phyloP scores from a whole-genome alignment of 2,329 filamentous ascomycete genomes.

The Pestalotiopsis fici region DNA sequence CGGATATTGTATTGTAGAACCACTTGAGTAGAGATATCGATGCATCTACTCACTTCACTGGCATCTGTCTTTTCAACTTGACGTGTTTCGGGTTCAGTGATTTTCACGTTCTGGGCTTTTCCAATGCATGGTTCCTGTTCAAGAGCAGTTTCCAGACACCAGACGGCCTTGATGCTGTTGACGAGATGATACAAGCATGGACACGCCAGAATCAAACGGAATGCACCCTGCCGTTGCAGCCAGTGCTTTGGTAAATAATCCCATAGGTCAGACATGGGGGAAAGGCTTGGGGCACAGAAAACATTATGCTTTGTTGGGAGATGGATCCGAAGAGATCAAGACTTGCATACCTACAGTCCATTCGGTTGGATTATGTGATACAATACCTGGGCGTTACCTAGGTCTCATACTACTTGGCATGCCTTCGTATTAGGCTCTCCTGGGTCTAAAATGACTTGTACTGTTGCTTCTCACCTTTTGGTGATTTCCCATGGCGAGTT shows the following conservation, averaged over 20 bases:
- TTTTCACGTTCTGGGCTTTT: not conserved
- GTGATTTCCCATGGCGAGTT: too few species aligned
- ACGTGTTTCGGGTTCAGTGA: not conserved
- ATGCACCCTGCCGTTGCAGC: not conserved
- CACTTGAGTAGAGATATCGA: not conserved
- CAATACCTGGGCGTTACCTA: not conserved
- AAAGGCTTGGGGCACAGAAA: not conserved
- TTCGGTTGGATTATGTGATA: not conserved
- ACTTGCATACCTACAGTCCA: not conserved
- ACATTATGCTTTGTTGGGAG: not conserved
- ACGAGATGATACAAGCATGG: not conserved
- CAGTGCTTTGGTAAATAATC: not conserved
- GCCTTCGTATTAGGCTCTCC: not conserved
- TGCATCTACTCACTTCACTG: not conserved
- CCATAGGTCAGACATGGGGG: not conserved
- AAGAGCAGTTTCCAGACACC: too few species aligned
- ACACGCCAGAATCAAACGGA: not conserved
- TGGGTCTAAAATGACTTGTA: too few species aligned
- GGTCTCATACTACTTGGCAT: not conserved
- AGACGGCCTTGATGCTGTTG: not conserved
- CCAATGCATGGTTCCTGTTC: not conserved
- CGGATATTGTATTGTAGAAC: not conserved
- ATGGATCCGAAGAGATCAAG: not conserved
- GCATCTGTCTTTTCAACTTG: not conserved
- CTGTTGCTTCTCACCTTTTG: too few species aligned